Evolutionary conservation across 495 filamentous ascomycete species (phyloP), one percentile per base, ranked within the genome.

Genomic region (Annulohypoxylon maeteangense): DNA sequence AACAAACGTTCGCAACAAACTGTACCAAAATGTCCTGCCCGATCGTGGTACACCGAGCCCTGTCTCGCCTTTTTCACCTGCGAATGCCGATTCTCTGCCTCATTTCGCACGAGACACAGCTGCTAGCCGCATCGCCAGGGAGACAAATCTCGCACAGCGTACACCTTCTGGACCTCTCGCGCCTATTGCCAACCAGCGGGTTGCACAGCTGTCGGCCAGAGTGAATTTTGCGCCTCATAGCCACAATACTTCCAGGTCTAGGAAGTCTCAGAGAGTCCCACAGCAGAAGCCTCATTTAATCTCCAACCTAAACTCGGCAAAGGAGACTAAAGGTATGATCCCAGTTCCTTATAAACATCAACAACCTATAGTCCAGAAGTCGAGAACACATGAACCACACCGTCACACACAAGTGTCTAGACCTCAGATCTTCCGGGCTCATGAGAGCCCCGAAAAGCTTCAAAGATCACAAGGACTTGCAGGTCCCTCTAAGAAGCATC

Each of bases 61-160:
- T 8, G 68, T 81, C 27, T 85, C 87, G 12, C 86, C 88, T 23
- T 81, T 79, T 44, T 87, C 87, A 0, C 86, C 89, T 77, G 56
- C 81, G 67, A 71, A 87, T 78, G 42, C 84, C 75, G 78, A 91
- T 83, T 80, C 82, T 62, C 79, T 82, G 12, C 95, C 95, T 45
- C 89, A 92, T 62, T 99, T 97, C 78, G 94, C 95, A 68, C 90
- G 93, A 71, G 95, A 99, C 81, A 99, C 95, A 6, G 91, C 92
- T 74, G 94, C 96, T 51, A 91, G 91, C 64, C 88, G 95, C 25
- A 97, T 92, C 77, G 95, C 95, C 44, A 88, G 95, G 70, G 95
- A 98, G 80, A 90, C 94, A 65, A 88, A 89, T 68, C 88, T 92
- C 58, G 88, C 91, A 57, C 84, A 88, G 70, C 81, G 87, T 70